A percentile compares a stretch with the other conserved stretches of the same genome.
phyloP scores from a whole-genome alignment of 345 rosid genomes.

The Murraya paniculata region DNA sequence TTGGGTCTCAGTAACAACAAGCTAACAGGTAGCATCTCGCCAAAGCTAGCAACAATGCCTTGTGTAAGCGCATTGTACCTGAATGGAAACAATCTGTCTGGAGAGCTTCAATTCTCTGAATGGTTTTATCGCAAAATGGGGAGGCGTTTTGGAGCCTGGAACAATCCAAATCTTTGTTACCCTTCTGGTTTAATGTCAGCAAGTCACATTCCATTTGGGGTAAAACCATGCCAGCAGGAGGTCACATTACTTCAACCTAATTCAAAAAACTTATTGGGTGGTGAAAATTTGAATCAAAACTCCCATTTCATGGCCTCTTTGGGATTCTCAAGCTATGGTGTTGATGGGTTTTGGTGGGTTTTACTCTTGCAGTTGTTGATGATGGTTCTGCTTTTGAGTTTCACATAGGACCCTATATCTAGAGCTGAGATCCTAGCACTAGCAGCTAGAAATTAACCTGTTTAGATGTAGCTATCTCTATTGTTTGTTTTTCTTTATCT shows the following conservation, averaged over 20 bases:
- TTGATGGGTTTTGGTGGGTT: constrained; percentile 23
- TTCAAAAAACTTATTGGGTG: constrained; percentile 34
- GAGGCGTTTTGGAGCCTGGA: constrained; percentile 86
- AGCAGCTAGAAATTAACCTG: not conserved
- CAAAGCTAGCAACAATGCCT: constrained; percentile 63
- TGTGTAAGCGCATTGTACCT: constrained; percentile 58
- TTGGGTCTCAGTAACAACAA: constrained; percentile 72
- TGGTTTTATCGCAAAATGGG: constrained; percentile 64
- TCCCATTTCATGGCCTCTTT: constrained; percentile 28
- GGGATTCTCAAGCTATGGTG: constrained; percentile 40
- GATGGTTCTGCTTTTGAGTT: constrained; percentile 20
- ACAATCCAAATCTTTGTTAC: constrained; percentile 78
- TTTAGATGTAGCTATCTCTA: constrained; percentile 2
- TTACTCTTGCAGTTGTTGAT: constrained; percentile 12
- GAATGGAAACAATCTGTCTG: constrained; percentile 79
- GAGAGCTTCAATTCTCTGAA: constrained; percentile 59
- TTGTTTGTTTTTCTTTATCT: too few relatives aligned
- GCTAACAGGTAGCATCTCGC: constrained; percentile 54
- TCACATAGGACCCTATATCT: not conserved
- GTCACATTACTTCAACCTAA: constrained; percentile 30
- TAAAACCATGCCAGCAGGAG: constrained; percentile 56
- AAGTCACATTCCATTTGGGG: constrained; percentile 54
- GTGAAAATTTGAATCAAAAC: constrained; percentile 21
- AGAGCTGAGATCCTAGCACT: not conserved
- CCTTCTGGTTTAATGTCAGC: constrained; percentile 31